A percentile compares a stretch with the other conserved stretches of the same genome.
phyloP scores from a whole-genome alignment of 2,329 filamentous ascomycete species.

The Fusarium sp. region DNA sequence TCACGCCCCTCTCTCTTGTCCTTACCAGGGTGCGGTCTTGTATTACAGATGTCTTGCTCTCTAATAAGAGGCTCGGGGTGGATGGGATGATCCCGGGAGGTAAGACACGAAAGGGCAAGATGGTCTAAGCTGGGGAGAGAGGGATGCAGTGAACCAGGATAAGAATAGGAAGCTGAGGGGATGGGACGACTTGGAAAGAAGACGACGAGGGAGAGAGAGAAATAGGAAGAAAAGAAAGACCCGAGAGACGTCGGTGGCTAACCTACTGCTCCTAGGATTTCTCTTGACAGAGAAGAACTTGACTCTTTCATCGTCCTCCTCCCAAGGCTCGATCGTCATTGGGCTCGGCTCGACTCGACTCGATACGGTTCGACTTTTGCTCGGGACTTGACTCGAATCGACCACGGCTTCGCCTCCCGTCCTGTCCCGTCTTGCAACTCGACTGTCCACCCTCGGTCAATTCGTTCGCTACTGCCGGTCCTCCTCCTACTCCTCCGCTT shows the following conservation, averaged over 20 bases:
- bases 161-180: conserved; percentile 8
- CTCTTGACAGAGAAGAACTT: conserved; percentile 12
- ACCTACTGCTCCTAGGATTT: conserved; percentile 25
- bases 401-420: conserved; percentile 22
- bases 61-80: not conserved
- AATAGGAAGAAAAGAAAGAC: not conserved
- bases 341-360: conserved; percentile 16
- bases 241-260: conserved; percentile 19
- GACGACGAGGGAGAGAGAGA: not conserved
- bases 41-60: not conserved
- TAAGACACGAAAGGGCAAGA: not conserved
- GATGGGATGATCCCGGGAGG: not conserved
- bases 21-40: not conserved
- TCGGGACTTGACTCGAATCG: conserved; percentile 34
- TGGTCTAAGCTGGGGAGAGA: not conserved
- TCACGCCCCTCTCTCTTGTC: not conserved
- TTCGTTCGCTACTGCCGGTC: conserved; percentile 8
- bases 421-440: conserved; percentile 17
- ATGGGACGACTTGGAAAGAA: not conserved
- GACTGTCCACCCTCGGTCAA: conserved; percentile 29
- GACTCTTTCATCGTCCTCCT: conserved; percentile 17
- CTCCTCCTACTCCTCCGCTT: conserved; percentile 19
- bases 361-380: conserved; percentile 19
- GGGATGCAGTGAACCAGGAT: conserved; percentile 12
- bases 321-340: conserved; percentile 10